Percentiles rank a stretch among this genome's conserved stretches.
Conservation (phyloP, 2,329 filamentous ascomycete species). For the Epichloe festucae region DNA sequence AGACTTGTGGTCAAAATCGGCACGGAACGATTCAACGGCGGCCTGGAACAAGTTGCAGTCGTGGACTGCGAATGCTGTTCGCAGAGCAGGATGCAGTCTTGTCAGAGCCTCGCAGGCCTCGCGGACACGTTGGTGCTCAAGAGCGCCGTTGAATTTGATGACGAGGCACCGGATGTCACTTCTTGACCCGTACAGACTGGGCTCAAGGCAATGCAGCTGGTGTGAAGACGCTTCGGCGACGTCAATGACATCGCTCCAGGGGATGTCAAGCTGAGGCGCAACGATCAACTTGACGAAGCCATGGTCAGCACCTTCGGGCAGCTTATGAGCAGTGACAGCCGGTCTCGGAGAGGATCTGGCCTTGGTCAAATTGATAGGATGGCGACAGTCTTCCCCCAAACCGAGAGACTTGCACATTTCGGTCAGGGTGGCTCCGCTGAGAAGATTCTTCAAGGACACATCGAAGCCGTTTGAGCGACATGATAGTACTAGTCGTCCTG, state of each 20-base stretch:
- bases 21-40: conserved; percentile 27
- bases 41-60: conserved; percentile 36
- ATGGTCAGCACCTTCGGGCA: conserved; percentile 12
- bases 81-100: conserved; percentile 36
- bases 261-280: conserved; percentile 28
- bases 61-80: conserved; percentile 38
- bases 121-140: conserved; percentile 31
- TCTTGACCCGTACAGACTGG: conserved; percentile 29
- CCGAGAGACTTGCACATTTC: conserved; percentile 29
- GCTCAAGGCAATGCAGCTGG: conserved; percentile 35
- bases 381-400: conserved; percentile 4
- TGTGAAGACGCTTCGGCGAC: conserved; percentile 34
- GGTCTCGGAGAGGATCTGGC: conserved; percentile 2
- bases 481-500: conserved; percentile 28
- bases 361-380: background rate
- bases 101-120: conserved; percentile 31
- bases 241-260: conserved; percentile 30
- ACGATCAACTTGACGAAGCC: conserved; percentile 28
- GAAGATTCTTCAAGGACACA: conserved; percentile 29
- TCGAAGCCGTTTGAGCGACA: conserved; percentile 30
- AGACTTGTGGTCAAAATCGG: conserved; percentile 30
- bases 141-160: conserved; percentile 32
- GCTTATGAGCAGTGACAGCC: conserved; percentile 4
- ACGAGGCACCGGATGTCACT: conserved; percentile 35
- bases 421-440: conserved; percentile 27